Base-by-base conservation (phyloP, 768 basidiomycete genomes). In the Amanita exitialis region DNA sequence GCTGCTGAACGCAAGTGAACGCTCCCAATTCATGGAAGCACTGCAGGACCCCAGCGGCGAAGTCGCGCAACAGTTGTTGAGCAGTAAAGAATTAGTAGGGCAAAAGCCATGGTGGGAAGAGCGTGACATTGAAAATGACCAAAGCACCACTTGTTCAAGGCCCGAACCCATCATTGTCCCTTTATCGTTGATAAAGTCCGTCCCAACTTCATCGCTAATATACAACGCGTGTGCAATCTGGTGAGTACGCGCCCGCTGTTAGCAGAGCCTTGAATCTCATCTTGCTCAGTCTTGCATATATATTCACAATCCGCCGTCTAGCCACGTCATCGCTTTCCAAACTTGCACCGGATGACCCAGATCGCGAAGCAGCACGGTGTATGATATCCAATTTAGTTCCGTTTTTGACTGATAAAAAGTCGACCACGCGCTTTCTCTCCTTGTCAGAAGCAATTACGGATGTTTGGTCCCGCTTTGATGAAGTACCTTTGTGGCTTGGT, bases 71-170 rank as follows among this genome's bases (percentile, higher is more conserved):
- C 71, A 76, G 52, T 72, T 91, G 2, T 63, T 90, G 18, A 64
- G 76, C 25, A 80, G 77, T 53, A 69, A 75, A 52, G 79, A 78
- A 39, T 60, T 88, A 1, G 72, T 73, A 25, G 63, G 64, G 18
- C 65, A 65, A 3, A 65, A 69, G 4, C 89, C 90, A 4, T 93
- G 90, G 90, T 93, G 90, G 89, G 74, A 81, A 49, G 66, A 59
- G 16, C 51, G 44, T 21, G 43, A 52, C 3, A 35, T 30, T 37
- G 37, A 50, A 30, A n/a, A 56, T 49, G 41, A 47, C 37, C 57
- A 60, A 16, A 20, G 37, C 27, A 35, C 38, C 25, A 43, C 50
- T 46, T 20, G 65, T 69, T 57, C 74, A 75, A 66, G 62, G 43
- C 82, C 80, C 20, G 52, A 63, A 3, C 58, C 73, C 39, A 75